Conservation (phyloP, 371 early-diverging fungal genomes). For the Basidiobolus meristosporus region DNA sequence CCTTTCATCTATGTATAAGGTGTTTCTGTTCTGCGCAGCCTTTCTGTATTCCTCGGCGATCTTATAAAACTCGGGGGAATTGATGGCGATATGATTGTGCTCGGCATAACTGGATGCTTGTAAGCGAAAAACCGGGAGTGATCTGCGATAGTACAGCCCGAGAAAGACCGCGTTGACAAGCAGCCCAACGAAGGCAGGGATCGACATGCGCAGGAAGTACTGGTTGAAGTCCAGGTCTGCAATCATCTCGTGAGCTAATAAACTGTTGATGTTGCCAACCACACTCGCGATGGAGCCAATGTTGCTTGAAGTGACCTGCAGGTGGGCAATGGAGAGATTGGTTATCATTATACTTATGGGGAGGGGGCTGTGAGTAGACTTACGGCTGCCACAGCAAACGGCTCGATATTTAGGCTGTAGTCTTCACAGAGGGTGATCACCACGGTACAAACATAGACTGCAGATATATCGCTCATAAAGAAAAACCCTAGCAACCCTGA, state of each 20-base stretch:
- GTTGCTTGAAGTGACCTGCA: constrained; percentile 5
- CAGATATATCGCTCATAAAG: constrained; percentile 5
- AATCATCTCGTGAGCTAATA: constrained; percentile 1
- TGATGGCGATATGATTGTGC: too few species aligned
- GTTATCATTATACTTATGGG: not conserved
- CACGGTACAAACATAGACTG: constrained; percentile 1
- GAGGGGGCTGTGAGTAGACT: not conserved
- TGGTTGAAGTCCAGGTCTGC: constrained; percentile 1
- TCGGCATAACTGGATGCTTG: not conserved
- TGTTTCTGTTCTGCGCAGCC: too few species aligned
- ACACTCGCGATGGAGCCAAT: constrained; percentile 6
- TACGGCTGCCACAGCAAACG: constrained; percentile 5
- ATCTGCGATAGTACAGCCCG: constrained; percentile 2
- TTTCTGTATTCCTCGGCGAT: too few species aligned
- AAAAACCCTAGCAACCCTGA: constrained; percentile 3
- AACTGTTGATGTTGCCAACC: constrained; percentile 5
- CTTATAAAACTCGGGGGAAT: too few species aligned
- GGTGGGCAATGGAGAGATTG: not conserved
- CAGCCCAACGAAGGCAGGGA: constrained; percentile 2
- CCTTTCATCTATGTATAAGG: too few species aligned
- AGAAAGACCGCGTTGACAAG: constrained; percentile 4
- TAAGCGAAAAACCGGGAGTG: not conserved
- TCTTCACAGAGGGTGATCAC: constrained; percentile 5
- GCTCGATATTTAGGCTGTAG: constrained; percentile 3
- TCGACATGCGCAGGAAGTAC: constrained; percentile 2